A percentile compares a stretch with the other conserved stretches of the same genome.
Evolutionary conservation across 352 stramenopile genomes (phyloP).

Genomic region (Globisporangium iwayamae): DNA sequence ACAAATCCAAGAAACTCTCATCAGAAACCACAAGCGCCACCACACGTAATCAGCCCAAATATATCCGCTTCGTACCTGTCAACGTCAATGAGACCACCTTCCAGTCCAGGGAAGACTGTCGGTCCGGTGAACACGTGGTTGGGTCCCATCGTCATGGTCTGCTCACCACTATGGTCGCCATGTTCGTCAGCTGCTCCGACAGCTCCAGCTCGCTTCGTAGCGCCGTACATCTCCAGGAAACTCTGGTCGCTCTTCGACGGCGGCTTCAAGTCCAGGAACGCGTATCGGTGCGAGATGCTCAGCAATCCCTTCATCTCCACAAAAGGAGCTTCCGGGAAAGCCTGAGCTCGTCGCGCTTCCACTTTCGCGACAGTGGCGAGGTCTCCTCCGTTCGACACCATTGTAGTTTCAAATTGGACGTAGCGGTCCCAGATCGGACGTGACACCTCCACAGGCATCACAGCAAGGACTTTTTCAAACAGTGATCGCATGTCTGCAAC

Average conservation of each 20-base stretch:
- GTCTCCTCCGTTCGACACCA: slow-evolving; percentile 81
- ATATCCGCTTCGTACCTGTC: slow-evolving; percentile 33
- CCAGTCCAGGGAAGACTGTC: slow-evolving; percentile 21
- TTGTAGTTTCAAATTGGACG: slow-evolving; percentile 84
- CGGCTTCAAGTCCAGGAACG: slow-evolving; percentile 71
- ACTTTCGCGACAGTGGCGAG: slow-evolving; percentile 81
- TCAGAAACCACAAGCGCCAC: neutral
- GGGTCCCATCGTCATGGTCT: neutral
- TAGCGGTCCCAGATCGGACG: slow-evolving; percentile 86
- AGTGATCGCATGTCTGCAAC: slow-evolving; percentile 82
- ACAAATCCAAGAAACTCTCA: neutral
- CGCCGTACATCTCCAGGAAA: slow-evolving; percentile 81
- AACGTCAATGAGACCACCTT: slow-evolving; percentile 33
- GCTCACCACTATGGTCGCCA: slow-evolving; percentile 20
- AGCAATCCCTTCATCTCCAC: slow-evolving; percentile 81
- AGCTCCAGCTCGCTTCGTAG: slow-evolving; percentile 23
- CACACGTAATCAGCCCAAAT: neutral
- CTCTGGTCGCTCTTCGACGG: slow-evolving; percentile 55
- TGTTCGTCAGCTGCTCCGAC: slow-evolving; percentile 22
- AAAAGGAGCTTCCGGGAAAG: slow-evolving; percentile 73
- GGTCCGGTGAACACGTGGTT: slow-evolving; percentile 13
- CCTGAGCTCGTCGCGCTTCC: slow-evolving; percentile 70
- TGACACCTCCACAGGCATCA: slow-evolving; percentile 78
- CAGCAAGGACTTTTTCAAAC: slow-evolving; percentile 85
- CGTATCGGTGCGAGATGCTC: slow-evolving; percentile 76